Conservation (phyloP, 169 alveolate species). For the Fabrea salina region DNA sequence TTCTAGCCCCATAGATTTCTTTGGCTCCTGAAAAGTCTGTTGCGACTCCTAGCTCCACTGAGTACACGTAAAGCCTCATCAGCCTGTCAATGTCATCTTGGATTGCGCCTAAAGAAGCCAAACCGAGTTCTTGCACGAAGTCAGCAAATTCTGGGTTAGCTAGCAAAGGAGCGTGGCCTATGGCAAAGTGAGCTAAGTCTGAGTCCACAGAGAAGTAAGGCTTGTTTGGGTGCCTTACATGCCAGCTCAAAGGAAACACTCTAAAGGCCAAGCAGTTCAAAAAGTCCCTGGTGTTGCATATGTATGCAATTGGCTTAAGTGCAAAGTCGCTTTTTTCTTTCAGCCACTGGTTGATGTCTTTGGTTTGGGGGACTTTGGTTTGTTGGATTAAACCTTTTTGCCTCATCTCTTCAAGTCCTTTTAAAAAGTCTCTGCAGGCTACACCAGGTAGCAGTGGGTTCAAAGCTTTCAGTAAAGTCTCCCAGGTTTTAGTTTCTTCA, state of each 20-base stretch:
- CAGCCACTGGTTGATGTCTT: constrained; percentile 59
- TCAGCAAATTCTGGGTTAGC: constrained; percentile 77
- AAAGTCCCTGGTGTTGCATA: constrained; percentile 75
- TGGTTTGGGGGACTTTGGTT: constrained; percentile 44
- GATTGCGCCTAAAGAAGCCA: constrained; percentile 75
- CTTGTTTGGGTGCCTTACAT: constrained; percentile 72
- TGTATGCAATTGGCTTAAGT: constrained; percentile 74
- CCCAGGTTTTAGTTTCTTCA: constrained; percentile 39
- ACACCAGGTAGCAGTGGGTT: constrained; percentile 8
- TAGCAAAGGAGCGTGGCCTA: constrained; percentile 85
- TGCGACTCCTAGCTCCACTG: constrained; percentile 77
- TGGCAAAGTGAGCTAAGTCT: constrained; percentile 75
- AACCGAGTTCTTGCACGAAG: constrained; percentile 72
- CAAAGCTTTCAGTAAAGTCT: constrained; percentile 11
- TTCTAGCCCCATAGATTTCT: constrained; percentile 83
- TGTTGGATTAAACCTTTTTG: constrained; percentile 33
- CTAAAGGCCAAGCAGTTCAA: constrained; percentile 80
- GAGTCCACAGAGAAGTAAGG: constrained; percentile 86
- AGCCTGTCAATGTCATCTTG: constrained; percentile 65
- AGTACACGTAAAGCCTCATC: constrained; percentile 77
- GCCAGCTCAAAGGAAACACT: constrained; percentile 74
- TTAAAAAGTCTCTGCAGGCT: constrained; percentile 40
- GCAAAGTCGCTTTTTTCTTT: constrained; percentile 70
- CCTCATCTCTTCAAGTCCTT: constrained; percentile 8
- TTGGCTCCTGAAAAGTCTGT: constrained; percentile 37